A percentile compares a stretch with the other conserved stretches of the same genome.
phyloP scores from a whole-genome alignment of 1,284 basidiomycete species.

The Ustilago trichophora region DNA sequence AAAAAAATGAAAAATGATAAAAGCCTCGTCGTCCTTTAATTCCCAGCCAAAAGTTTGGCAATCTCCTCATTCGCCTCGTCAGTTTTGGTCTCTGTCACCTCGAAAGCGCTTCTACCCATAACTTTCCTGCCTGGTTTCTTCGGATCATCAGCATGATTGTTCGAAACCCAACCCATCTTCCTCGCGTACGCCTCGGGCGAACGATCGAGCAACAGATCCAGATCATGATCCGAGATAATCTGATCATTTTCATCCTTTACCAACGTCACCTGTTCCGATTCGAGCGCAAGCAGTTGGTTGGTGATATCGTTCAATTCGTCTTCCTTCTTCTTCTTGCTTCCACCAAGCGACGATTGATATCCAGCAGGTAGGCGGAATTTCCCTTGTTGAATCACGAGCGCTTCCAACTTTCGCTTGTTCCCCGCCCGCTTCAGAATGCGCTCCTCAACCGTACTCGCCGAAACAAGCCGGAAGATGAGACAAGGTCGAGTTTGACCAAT shows the following conservation, averaged over 20 bases:
- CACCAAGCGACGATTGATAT: slow-evolving; percentile 68
- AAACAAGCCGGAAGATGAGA: slow-evolving; percentile 80
- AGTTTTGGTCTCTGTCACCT: slow-evolving; percentile 79
- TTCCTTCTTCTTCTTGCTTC: slow-evolving; percentile 68
- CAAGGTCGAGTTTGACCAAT: slow-evolving; percentile 83
- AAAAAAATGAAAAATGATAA: too few relatives aligned
- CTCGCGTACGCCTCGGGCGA: slow-evolving; percentile 81
- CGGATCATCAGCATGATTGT: slow-evolving; percentile 11
- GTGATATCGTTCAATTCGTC: slow-evolving; percentile 71
- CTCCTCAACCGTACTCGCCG: slow-evolving; percentile 81
- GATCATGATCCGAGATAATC: slow-evolving; percentile 80
- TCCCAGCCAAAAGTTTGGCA: slow-evolving; percentile 69
- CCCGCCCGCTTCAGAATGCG: slow-evolving; percentile 88
- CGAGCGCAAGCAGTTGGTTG: slow-evolving; percentile 79
- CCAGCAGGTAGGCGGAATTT: slow-evolving; percentile 48
- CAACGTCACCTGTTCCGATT: slow-evolving; percentile 89
- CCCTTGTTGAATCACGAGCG: slow-evolving; percentile 92
- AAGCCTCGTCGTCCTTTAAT: not conserved
- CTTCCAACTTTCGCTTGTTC: slow-evolving; percentile 88
- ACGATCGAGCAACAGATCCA: slow-evolving; percentile 83
- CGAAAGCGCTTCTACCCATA: slow-evolving; percentile 74
- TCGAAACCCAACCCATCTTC: slow-evolving; percentile 76
- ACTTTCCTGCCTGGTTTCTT: slow-evolving; percentile 16
- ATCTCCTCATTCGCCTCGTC: slow-evolving; percentile 78
- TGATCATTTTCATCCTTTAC: slow-evolving; percentile 76